Evolutionary conservation across 2,329 filamentous ascomycete species (phyloP).

Genomic region (Orbilia ellipsospora): DNA sequence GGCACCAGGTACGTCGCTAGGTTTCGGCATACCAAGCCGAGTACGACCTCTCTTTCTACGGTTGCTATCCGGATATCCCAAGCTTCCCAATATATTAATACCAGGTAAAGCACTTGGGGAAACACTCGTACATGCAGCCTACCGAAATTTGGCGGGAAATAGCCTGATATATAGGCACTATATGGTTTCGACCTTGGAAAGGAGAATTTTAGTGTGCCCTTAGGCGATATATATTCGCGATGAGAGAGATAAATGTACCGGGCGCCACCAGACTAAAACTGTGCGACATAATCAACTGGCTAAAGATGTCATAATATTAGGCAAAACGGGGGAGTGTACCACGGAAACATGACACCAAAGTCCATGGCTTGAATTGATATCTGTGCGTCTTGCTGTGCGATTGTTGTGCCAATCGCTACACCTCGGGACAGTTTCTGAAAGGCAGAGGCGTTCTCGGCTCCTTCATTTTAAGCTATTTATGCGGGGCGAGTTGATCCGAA

Average conservation of each 20-base stretch:
- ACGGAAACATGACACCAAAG: conserved; percentile 40
- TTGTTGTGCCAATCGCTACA: too few species aligned
- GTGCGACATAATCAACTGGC: too few species aligned
- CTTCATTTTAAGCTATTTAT: conserved; percentile 50
- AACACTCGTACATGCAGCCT: conserved; percentile 29
- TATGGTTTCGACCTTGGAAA: too few species aligned
- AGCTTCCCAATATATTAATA: conserved; percentile 2
- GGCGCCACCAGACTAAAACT: too few species aligned
- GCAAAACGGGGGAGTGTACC: conserved; percentile 54
- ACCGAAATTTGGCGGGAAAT: conserved; percentile 46
- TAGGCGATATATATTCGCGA: background rate
- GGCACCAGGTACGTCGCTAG: conserved; percentile 10
- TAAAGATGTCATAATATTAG: conserved; percentile 54
- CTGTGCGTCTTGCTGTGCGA: conserved; percentile 22
- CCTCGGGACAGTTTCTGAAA: background rate
- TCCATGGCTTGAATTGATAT: conserved; percentile 45
- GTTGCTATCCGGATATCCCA: background rate
- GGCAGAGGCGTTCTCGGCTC: conserved; percentile 51
- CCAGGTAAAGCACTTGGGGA: conserved; percentile 7
- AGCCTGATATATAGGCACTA: conserved; percentile 30
- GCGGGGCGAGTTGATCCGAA: conserved; percentile 55
- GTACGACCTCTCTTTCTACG: background rate
- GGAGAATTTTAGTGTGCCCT: too few species aligned
- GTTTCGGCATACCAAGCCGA: conserved; percentile 30
- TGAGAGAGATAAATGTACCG: background rate